Conservation (phyloP, 306 rosid genomes). For the Carpinus viminea region DNA sequence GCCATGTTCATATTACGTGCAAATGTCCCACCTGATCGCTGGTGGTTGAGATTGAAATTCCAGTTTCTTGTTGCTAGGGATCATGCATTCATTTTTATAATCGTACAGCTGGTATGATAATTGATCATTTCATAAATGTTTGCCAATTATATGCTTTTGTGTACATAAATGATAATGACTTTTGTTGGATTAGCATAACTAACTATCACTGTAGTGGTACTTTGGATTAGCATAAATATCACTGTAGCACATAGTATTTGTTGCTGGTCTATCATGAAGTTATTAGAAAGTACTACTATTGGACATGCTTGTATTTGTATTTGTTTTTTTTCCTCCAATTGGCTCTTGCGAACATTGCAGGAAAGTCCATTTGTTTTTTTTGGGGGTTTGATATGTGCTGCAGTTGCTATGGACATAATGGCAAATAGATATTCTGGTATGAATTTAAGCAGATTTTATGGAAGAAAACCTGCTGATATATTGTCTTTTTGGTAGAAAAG, state of each 20-base stretch:
- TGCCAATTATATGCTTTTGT: slow-evolving; percentile 18
- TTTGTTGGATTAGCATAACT: slow-evolving; percentile 11
- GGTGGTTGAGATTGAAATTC: slow-evolving; percentile 97
- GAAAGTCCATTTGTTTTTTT: neutral
- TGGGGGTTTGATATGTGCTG: neutral
- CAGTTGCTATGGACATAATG: neutral
- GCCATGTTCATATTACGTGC: slow-evolving; percentile 86
- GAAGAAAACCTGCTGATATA: slow-evolving; percentile 9
- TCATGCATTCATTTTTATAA: slow-evolving; percentile 90
- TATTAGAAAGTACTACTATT: neutral
- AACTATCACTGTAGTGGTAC: neutral
- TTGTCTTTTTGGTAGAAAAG: slow-evolving; percentile 12
- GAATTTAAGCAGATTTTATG: slow-evolving; percentile 12
- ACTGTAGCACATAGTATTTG: neutral
- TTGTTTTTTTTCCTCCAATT: slow-evolving; percentile 6
- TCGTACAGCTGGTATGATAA: slow-evolving; percentile 80
- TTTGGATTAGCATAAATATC: slow-evolving; percentile 4
- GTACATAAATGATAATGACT: slow-evolving; percentile 1
- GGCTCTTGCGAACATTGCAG: slow-evolving; percentile 3
- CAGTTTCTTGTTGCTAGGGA: slow-evolving; percentile 98
- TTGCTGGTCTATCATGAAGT: neutral
- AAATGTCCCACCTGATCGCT: slow-evolving; percentile 89
- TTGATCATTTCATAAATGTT: neutral
- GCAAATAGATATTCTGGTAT: neutral
- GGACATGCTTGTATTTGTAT: slow-evolving; percentile 3